These are phyloP conservation scores for Pseudotsuga menziesii DNA, from an alignment of 75 land plant species.

Conservation along the genomic window DNA sequence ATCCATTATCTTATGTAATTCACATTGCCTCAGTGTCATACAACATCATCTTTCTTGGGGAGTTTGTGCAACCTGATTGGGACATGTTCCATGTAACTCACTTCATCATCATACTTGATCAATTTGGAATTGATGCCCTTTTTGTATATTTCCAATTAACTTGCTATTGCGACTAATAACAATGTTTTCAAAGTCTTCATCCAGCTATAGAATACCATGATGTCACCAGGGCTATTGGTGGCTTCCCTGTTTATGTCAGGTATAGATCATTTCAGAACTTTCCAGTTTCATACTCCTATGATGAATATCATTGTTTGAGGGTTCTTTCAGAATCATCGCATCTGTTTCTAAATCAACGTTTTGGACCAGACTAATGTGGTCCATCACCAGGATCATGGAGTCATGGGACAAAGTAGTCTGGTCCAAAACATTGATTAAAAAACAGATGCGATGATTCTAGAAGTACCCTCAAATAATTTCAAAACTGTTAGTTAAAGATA, in stretches of 20 bases:
- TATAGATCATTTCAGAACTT: slow-evolving; percentile 10
- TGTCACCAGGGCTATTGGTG: slow-evolving; percentile 90
- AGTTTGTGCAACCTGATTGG: slow-evolving; percentile 97
- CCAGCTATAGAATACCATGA: slow-evolving; percentile 95
- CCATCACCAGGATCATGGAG: no score
- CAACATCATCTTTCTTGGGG: slow-evolving; percentile 86
- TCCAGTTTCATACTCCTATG: neutral
- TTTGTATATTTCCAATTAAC: neutral
- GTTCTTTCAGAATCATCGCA: neutral
- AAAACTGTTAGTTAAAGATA: neutral
- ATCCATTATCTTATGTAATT: slow-evolving; percentile 88
- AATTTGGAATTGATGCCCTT: neutral
- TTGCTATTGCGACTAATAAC: neutral
- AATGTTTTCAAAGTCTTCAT: slow-evolving; percentile 56
- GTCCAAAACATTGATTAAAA: no score
- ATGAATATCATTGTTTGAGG: neutral
- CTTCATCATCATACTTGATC: neutral
- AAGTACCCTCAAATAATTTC: neutral
- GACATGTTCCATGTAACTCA: slow-evolving; percentile 72
- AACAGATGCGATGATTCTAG: no score
- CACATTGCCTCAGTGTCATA: slow-evolving; percentile 89
- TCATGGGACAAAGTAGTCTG: no score
- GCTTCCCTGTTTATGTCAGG: slow-evolving; percentile 95
- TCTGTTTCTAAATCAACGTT: neutral
- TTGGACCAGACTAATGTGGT: no score